Base-by-base conservation (phyloP, 306 rosid genomes). In the Herpetospermum pedunculosum region DNA sequence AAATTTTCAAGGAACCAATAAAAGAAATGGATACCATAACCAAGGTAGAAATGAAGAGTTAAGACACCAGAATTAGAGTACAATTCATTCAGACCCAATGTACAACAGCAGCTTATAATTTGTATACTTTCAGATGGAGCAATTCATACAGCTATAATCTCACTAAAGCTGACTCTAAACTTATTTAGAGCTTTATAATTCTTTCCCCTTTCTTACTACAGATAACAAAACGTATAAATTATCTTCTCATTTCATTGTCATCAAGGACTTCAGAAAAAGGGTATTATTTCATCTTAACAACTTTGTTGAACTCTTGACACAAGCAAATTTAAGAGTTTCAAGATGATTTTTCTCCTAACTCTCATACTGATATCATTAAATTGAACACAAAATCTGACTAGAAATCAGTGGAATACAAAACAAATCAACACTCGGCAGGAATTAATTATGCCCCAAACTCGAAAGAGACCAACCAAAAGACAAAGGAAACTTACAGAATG, bases 401-500 rank as follows among this genome's bases (percentile, higher is more conserved):
- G 34, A 40, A 65, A 65, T 40, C 50, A 65, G 12, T 40, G 19
- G 19, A 65, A 40, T 65, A 40, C 19, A 70, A n/a, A 16, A 14
- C 1, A n/a, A 34, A 47, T 30, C 53, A 47, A 15, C 49, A 34
- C 77, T 54, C 52, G 55, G 14, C 53, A 18, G 13, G 14, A 40
- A 74, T 43, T 6, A 74, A 13, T 16, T 28, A 3, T 37, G 29
- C 21, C 12, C 18, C 47, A 48, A 2, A 52, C 38, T 72, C 1
- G 3, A 38, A 34, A 8, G 23, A 16, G 10, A 35, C 18, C 63
- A 28, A n/a, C 59, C 21, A 23, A 23, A 7, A 43, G 54, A 40
- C 35, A 67, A 4, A 77, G 41, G 34, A 49, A n/a, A 85, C 91
- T 84, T 85, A 94, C 98, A 19, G 98, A 76, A 79, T 94, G 98